Percentiles rank a stretch among this genome's conserved stretches.
Evolutionary conservation across 805 yeast genomes (phyloP).

Genomic region (Saturnispora dispora): DNA sequence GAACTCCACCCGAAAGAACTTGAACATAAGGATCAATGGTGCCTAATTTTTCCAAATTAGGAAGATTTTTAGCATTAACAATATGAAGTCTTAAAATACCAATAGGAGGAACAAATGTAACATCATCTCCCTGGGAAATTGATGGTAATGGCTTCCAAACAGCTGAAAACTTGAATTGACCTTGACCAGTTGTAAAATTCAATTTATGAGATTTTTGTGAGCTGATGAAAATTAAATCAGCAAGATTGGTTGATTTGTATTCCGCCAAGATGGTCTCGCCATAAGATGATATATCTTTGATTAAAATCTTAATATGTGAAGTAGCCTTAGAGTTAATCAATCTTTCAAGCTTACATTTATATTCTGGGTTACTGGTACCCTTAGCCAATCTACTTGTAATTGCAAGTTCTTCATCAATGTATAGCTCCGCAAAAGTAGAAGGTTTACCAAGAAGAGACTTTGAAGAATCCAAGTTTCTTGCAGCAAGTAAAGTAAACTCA

Average conservation of each 20-base stretch:
- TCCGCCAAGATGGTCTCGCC: constrained; percentile 43
- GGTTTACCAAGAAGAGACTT: constrained; percentile 42
- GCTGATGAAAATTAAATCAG: constrained; percentile 42
- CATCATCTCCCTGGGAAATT: constrained; percentile 36
- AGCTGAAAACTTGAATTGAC: constrained; percentile 46
- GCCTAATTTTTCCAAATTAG: constrained; percentile 57
- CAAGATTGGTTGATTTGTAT: constrained; percentile 41
- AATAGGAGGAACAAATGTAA: constrained; percentile 46
- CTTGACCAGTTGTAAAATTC: constrained; percentile 39
- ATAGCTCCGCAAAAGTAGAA: constrained; percentile 63
- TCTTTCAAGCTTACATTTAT: constrained; percentile 55
- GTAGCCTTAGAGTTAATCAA: constrained; percentile 52
- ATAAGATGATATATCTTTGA: constrained; percentile 51
- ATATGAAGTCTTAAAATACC: constrained; percentile 59
- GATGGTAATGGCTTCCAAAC: constrained; percentile 65
- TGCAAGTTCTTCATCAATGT: constrained; percentile 46
- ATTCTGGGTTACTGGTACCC: constrained; percentile 63
- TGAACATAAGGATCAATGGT: constrained; percentile 68
- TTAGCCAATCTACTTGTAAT: constrained; percentile 53
- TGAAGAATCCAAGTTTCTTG: constrained; percentile 45
- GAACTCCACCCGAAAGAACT: constrained; percentile 48
- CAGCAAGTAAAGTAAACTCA: constrained; percentile 53
- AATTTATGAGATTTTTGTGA: constrained; percentile 43
- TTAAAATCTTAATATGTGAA: constrained; percentile 44
- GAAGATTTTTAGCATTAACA: constrained; percentile 42